Evolutionary conservation across 2,329 filamentous ascomycete species (phyloP), one percentile per base, ranked within the genome.

Genomic region (Claviceps maximensis): DNA sequence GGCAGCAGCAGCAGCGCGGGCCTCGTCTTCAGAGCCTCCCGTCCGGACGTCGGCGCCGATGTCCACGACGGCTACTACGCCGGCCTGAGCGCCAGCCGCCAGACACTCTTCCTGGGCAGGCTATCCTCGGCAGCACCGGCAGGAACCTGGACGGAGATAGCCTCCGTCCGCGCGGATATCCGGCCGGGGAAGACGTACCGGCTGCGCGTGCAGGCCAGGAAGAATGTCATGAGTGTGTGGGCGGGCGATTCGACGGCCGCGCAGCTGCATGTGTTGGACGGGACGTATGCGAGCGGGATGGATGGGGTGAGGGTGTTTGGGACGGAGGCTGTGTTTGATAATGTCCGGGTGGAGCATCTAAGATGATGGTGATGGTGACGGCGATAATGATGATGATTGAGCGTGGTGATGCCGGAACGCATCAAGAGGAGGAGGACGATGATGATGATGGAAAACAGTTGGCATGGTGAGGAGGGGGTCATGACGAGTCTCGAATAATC

Each of bases 21-120:
- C 1, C 56, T 72, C 5, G 47, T 71, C 25, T 71, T 71, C 57
- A 64, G 68, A n/a, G 65, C 63, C 5, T 56, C 59, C 4, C 54
- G 59, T 2, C 51, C 60, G 0, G 54, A 54, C 0, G 36, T 49
- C 9, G 59, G 58, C 15, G 41, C 47, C 2, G 44, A 57, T 7
- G 49, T 56, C 3, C 54, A 56, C 31, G 46, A 56, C 4, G 62
- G 62, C 0, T 65, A 67, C 27, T 70, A 69, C 47, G 60, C 63
- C 2, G 61, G 61, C 23, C 58, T 65, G 27, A 63, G 66, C 40
- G 59, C 60, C 5, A n/a, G 46, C 0, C 63, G 62, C 5, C 25
- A 19, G 8, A 54, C 50, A 15, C 56, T 65, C 8, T 41, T 60
- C 1, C 55, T 69, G 2, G 60, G 62, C 21, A 58, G 53, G 13